Conservation (phyloP, 1,284 basidiomycete genomes). For the Melampsora abietis-canadensis region DNA sequence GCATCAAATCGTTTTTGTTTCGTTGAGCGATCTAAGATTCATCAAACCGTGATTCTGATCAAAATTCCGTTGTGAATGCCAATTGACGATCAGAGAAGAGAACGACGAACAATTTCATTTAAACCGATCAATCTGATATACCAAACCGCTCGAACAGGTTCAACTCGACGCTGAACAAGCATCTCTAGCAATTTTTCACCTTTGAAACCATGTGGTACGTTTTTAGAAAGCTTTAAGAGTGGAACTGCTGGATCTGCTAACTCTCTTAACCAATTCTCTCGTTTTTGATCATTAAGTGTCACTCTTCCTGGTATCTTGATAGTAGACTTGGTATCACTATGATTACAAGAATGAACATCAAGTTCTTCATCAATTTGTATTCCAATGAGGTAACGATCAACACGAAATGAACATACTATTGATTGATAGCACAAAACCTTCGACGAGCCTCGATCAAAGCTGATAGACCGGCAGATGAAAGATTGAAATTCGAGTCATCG, state of each 20-base stretch:
- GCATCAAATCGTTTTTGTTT: conserved; percentile 42
- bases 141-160: conserved; percentile 86
- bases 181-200: conserved; percentile 86
- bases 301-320: conserved; percentile 59
- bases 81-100: background rate
- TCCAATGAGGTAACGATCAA: background rate
- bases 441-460: conserved; percentile 67
- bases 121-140: conserved; percentile 90
- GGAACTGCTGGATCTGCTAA: conserved; percentile 85
- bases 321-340: conserved; percentile 38
- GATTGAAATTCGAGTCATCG: conserved; percentile 48
- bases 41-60: background rate
- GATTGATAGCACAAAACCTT: conserved; percentile 46
- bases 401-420: conserved; percentile 25
- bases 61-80: too few relatives aligned
- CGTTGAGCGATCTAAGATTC: conserved; percentile 34
- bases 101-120: conserved; percentile 74
- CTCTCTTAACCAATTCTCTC: conserved; percentile 83
- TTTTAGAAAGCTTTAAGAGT: conserved; percentile 76
- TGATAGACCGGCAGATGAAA: conserved; percentile 68
- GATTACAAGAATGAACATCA: conserved; percentile 62
- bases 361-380: background rate
- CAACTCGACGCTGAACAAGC: conserved; percentile 74
- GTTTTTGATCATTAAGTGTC: conserved; percentile 82
- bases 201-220: conserved; percentile 87